Base-by-base conservation (phyloP, 306 rosid species). In the Elaeagnus macrophylla region DNA sequence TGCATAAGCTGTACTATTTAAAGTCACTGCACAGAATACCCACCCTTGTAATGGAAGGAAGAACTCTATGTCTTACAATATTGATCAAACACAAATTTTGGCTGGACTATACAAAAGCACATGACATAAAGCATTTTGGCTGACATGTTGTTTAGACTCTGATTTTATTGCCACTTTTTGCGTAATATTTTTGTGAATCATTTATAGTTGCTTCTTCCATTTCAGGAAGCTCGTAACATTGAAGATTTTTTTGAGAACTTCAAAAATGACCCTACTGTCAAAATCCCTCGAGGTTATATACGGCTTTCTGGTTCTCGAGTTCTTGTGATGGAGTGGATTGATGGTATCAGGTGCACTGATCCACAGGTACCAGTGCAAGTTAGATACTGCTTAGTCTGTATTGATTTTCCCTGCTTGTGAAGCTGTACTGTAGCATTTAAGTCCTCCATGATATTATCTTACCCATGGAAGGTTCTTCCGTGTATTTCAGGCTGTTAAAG, bases 321-420 rank as follows among this genome's bases (percentile, higher is more conserved):
- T 67, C 70, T 93, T 56, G 99, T 93, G 39, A 93, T 93, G 99
- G 99, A 93, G 74, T 93, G 96, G 99, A 93, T 93, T 66, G 99
- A 93, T 77, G 99, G 99, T 48, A 80, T 93, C 51, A 80, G 99
- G 72, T 82, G 99, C 77, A 93, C 99, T 57, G 73, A 93, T 43
- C 96, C 96, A 48, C 79, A 79, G 99, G 99, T 93, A 77, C 54
- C 75, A 66, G 61, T 54, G 64, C 53, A 54, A 47, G 66, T 53
- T 20, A 46, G 15, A 54, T 45, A 78, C 54, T 56, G 53, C 55
- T 67, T 11, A 50, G 56, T 53, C 41, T 16, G 39, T 59, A 35
- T 42, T 46, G 18, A 37, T 7, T 60, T 15, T 45, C 32, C 32
- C 32, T 25, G 32, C 32, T 65, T 62, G 37, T 37, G 48, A 54